These are phyloP conservation scores for Thuidium tamariscinum DNA, from an alignment of 225 moss, liverwort and hornwort genomes.

Conservation along the genomic window DNA sequence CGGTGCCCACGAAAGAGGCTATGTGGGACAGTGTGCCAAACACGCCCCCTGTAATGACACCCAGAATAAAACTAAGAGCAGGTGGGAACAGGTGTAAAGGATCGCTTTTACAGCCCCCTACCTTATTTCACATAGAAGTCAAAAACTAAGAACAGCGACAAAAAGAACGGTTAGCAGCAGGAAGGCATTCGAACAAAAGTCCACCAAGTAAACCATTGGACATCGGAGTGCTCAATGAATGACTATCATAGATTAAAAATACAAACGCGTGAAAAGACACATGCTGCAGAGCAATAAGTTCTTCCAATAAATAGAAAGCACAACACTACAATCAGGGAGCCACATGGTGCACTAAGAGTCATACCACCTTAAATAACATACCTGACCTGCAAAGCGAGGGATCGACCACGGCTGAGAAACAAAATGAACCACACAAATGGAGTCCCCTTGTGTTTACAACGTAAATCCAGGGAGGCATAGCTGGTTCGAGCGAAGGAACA, in stretches of 20 bases:
- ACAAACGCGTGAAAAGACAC: neutral
- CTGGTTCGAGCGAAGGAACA: neutral
- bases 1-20: too few species aligned
- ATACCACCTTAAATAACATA: conserved; percentile 23
- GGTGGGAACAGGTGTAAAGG: too few species aligned
- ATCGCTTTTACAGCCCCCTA: too few species aligned
- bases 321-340: conserved; percentile 40
- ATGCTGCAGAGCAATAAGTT: neutral
- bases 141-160: neutral
- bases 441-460: neutral
- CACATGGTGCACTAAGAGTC: conserved; percentile 4
- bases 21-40: too few species aligned
- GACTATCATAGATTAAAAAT: neutral
- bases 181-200: neutral
- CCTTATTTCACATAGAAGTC: neutral
- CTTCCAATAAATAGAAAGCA: conserved; percentile 29
- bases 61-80: too few species aligned
- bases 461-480: neutral
- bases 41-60: too few species aligned
- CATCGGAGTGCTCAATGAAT: neutral
- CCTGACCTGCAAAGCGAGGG: conserved; percentile 1
- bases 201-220: neutral
- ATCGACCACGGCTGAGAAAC: neutral
- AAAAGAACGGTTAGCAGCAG: neutral
- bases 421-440: neutral